Evolutionary conservation across 306 rosid species (phyloP).

Genomic region (Amphicarpaea edgeworthii): DNA sequence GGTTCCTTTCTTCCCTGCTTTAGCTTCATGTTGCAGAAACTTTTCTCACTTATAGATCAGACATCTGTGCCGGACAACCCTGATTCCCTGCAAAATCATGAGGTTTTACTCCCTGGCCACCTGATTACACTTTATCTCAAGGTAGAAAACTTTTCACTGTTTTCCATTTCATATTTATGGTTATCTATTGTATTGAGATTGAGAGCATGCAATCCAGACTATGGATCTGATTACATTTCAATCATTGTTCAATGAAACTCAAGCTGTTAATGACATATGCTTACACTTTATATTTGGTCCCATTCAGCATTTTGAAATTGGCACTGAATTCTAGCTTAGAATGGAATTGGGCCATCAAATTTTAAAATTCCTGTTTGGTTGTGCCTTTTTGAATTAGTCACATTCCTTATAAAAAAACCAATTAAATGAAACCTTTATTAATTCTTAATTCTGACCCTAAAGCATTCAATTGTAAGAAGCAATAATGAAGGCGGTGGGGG

Average conservation of each 20-base stretch:
- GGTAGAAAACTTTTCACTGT: slow-evolving; percentile 56
- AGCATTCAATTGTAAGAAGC: slow-evolving; percentile 8
- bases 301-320: slow-evolving; percentile 10
- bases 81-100: slow-evolving; percentile 95
- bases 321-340: slow-evolving; percentile 6
- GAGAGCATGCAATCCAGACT: background rate
- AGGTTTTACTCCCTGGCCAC: slow-evolving; percentile 94
- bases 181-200: slow-evolving; percentile 7
- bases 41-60: slow-evolving; percentile 91
- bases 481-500: background rate
- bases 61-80: slow-evolving; percentile 87
- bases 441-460: background rate
- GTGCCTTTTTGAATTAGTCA: slow-evolving; percentile 20
- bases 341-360: slow-evolving; percentile 6
- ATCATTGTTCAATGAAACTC: background rate
- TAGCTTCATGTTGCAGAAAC: slow-evolving; percentile 95
- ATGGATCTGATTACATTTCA: slow-evolving; percentile 28
- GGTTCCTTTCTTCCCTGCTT: slow-evolving; percentile 23
- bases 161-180: background rate
- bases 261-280: slow-evolving; percentile 7
- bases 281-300: slow-evolving; percentile 4
- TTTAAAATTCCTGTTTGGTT: background rate
- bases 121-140: slow-evolving; percentile 85
- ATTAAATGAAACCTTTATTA: background rate
- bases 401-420: background rate